A percentile compares a stretch with the other conserved stretches of the same genome.
Evolutionary conservation across 2,329 filamentous ascomycete genomes (phyloP).

Genomic region (Ascochyta rabiei): DNA sequence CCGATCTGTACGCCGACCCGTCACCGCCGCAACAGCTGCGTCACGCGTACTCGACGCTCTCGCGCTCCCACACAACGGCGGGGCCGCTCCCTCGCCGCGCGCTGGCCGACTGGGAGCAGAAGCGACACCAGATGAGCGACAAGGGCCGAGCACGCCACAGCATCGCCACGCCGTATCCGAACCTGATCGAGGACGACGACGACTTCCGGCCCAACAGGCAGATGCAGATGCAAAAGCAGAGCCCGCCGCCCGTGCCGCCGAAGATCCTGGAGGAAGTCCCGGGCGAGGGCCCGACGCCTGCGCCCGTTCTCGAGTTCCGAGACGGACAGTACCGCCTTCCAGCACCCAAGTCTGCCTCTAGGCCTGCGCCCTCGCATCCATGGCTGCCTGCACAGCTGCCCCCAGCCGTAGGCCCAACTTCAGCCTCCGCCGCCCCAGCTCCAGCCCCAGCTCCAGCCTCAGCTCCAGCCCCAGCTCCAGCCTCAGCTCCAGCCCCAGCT

Average conservation of each 20-base stretch:
- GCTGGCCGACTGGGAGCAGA: constrained; percentile 23
- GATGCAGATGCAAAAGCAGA: constrained; percentile 28
- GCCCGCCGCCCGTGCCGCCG: constrained; percentile 46
- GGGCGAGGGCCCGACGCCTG: not conserved
- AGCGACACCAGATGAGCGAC: constrained; percentile 14
- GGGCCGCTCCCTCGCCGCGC: constrained; percentile 30
- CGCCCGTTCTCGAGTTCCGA: constrained; percentile 13
- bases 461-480: not conserved
- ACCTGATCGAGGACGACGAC: constrained; percentile 43
- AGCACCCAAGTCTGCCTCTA: constrained; percentile 4
- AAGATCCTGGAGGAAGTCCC: constrained; percentile 37
- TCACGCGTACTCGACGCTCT: constrained; percentile 33
- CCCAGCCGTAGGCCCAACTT: too few relatives aligned
- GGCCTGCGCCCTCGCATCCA: constrained; percentile 21
- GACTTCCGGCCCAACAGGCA: constrained; percentile 24
- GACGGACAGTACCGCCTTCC: constrained; percentile 15
- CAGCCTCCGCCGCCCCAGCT: too few relatives aligned
- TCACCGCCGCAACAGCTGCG: constrained; percentile 36
- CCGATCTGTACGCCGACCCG: constrained; percentile 46
- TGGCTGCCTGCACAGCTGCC: constrained; percentile 21
- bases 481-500: constrained; percentile 1
- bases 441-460: not conserved
- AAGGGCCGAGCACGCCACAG: constrained; percentile 35
- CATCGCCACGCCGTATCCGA: constrained; percentile 36
- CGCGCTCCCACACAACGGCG: constrained; percentile 41